Percentiles rank a stretch among this genome's conserved stretches.
Evolutionary conservation across 2,329 filamentous ascomycete species (phyloP).

Genomic region (Xylaria sp.): DNA sequence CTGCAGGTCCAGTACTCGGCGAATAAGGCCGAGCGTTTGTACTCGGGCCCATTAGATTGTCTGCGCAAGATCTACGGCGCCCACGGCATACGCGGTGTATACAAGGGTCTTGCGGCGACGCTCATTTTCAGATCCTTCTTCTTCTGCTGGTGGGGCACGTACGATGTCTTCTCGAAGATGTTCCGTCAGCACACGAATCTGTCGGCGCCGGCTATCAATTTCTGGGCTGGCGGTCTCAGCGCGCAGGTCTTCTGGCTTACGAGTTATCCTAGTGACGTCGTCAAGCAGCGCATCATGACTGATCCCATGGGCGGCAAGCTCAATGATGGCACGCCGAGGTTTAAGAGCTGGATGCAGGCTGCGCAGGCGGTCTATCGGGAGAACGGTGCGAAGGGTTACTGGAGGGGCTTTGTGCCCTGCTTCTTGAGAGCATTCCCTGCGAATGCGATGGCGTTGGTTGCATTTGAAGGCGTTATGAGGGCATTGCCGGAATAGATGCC

Average conservation of each 20-base stretch:
- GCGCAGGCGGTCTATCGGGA: constrained; percentile 72
- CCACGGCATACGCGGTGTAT: constrained; percentile 76
- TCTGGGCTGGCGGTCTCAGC: constrained; percentile 91
- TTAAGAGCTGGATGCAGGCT: constrained; percentile 73
- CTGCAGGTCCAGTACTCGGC: constrained; percentile 91
- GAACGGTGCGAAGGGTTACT: constrained; percentile 73
- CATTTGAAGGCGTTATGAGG: constrained; percentile 89
- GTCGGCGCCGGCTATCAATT: constrained; percentile 78
- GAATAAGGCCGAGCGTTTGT: constrained; percentile 69
- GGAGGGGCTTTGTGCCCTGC: constrained; percentile 89
- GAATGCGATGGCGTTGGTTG: constrained; percentile 88
- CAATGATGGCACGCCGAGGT: constrained; percentile 62
- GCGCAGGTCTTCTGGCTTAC: constrained; percentile 95
- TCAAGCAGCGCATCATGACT: constrained; percentile 97
- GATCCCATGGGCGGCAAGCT: constrained; percentile 73
- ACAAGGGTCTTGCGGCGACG: constrained; percentile 79
- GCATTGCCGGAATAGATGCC: constrained; percentile 40
- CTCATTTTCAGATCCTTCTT: constrained; percentile 88
- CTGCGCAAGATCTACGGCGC: constrained; percentile 59
- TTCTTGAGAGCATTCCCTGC: constrained; percentile 92
- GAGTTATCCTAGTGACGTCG: constrained; percentile 84
- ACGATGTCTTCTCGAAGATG: constrained; percentile 72
- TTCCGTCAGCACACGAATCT: constrained; percentile 63
- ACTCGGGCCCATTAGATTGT: constrained; percentile 84
- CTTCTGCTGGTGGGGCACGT: constrained; percentile 98